A percentile compares a stretch with the other conserved stretches of the same genome.
These are phyloP conservation scores for Apiotrichum brassicae DNA, from an alignment of 1,284 basidiomycete genomes.

Conservation along the genomic window DNA sequence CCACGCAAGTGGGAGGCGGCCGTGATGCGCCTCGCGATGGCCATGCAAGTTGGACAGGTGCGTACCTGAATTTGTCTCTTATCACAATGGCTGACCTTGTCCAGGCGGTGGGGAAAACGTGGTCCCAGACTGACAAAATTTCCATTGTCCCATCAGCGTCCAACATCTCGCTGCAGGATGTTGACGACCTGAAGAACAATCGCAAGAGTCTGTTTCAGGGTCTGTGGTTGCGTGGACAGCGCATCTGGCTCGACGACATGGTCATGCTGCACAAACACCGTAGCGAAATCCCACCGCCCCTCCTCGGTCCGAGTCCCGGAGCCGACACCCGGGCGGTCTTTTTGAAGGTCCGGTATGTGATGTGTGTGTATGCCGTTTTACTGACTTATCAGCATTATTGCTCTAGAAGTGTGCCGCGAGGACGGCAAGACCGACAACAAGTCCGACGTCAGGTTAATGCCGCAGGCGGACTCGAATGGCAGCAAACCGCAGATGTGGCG, in stretches of 20 bases:
- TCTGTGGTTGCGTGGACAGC: constrained; percentile 78
- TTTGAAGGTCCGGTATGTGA: constrained; percentile 30
- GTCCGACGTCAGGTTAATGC: too few relatives aligned
- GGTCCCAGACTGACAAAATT: constrained; percentile 40
- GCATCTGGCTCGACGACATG: constrained; percentile 80
- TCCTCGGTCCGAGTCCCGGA: constrained; percentile 18
- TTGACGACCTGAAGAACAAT: constrained; percentile 19
- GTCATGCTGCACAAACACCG: constrained; percentile 55
- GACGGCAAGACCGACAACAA: neutral
- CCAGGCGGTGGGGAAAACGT: constrained; percentile 28
- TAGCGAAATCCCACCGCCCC: constrained; percentile 22
- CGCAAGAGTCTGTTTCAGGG: constrained; percentile 54
- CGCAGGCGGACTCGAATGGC: neutral
- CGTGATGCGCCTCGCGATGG: constrained; percentile 27
- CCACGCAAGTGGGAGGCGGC: constrained; percentile 24
- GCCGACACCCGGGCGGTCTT: constrained; percentile 24
- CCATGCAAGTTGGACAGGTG: constrained; percentile 29
- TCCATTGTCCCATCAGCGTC: constrained; percentile 13
- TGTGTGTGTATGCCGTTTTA: neutral
- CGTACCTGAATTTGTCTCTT: constrained; percentile 8
- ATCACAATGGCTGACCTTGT: neutral
- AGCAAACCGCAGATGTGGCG: constrained; percentile 17
- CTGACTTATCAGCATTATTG: constrained; percentile 20
- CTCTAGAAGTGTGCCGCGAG: constrained; percentile 18
- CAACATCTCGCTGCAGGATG: constrained; percentile 21